These are phyloP conservation scores for Cutaneotrichosporon cutaneum DNA, from an alignment of 1,284 basidiomycete species.

Conservation along the genomic window DNA sequence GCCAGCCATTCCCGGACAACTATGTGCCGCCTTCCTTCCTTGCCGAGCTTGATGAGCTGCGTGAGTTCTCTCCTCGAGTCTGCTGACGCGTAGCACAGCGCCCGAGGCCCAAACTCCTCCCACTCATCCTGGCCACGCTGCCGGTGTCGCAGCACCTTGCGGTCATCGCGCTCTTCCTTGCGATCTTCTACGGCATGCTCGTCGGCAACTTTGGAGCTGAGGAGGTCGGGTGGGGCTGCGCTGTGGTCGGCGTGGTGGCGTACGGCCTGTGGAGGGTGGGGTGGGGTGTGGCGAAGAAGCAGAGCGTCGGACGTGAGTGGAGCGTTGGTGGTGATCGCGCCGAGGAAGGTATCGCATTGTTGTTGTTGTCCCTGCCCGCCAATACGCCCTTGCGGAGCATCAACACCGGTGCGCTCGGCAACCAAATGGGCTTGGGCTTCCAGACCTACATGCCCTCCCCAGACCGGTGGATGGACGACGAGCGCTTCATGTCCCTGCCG, in stretches of 20 bases:
- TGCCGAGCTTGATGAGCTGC: slow-evolving; percentile 70
- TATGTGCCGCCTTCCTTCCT: slow-evolving; percentile 78
- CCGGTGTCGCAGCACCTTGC: slow-evolving; percentile 82
- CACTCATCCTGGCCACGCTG: slow-evolving; percentile 68
- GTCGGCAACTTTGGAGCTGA: slow-evolving; percentile 66
- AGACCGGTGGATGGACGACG: no score
- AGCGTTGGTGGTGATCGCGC: no score
- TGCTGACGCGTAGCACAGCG: slow-evolving; percentile 30
- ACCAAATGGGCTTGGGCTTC: no score
- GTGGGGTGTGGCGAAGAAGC: slow-evolving; percentile 10
- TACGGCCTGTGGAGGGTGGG: slow-evolving; percentile 61
- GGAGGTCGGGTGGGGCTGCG: slow-evolving; percentile 68
- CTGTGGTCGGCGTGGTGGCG: slow-evolving; percentile 61
- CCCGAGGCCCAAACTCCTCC: slow-evolving; percentile 59
- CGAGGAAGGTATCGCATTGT: neutral
- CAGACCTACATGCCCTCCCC: no score
- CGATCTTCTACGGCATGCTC: slow-evolving; percentile 72
- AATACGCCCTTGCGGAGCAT: no score
- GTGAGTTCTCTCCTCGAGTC: slow-evolving; percentile 57
- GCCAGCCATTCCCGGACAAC: slow-evolving; percentile 76
- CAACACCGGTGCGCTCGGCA: no score
- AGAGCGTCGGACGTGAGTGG: slow-evolving; percentile 15
- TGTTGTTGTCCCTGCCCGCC: no score
- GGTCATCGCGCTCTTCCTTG: slow-evolving; percentile 76
- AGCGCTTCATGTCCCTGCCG: no score